Evolutionary conservation across 2,329 filamentous ascomycete species (phyloP).

Genomic region (Aspergillus sp.): DNA sequence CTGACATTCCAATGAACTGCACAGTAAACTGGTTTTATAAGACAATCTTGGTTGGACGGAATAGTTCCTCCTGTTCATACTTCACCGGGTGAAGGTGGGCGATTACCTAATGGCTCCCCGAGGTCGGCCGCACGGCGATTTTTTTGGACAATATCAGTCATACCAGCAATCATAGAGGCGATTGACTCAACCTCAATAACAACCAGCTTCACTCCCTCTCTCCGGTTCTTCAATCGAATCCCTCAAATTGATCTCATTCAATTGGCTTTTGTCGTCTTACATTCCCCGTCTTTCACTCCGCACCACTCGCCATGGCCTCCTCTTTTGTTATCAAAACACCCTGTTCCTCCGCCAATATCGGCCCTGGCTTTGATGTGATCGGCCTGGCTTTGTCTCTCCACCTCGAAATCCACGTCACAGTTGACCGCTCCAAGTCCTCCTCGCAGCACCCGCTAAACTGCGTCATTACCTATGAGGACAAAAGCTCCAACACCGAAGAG

Average conservation of each 20-base stretch:
- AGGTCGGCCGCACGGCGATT: constrained; percentile 10
- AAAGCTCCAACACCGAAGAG: constrained; percentile 66
- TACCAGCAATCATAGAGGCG: background rate
- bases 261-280: background rate
- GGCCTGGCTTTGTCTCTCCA: constrained; percentile 88
- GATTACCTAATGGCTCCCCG: constrained; percentile 6
- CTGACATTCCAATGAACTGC: too few species aligned
- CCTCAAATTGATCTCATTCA: background rate
- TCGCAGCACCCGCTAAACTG: constrained; percentile 58
- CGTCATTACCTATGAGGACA: constrained; percentile 83
- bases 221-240: background rate
- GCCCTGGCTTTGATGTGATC: constrained; percentile 96
- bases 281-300: background rate
- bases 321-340: constrained; percentile 75
- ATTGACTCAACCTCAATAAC: background rate
- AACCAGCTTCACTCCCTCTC: background rate
- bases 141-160: constrained; percentile 1
- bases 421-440: constrained; percentile 55
- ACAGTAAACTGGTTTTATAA: too few species aligned
- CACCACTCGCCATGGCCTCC: constrained; percentile 16
- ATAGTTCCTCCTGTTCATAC: background rate
- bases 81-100: too few species aligned
- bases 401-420: constrained; percentile 81
- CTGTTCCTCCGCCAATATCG: constrained; percentile 96
- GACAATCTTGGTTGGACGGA: background rate